Base-by-base conservation (phyloP, 164 flowering plant species). In the Vitis rotundifolia region DNA sequence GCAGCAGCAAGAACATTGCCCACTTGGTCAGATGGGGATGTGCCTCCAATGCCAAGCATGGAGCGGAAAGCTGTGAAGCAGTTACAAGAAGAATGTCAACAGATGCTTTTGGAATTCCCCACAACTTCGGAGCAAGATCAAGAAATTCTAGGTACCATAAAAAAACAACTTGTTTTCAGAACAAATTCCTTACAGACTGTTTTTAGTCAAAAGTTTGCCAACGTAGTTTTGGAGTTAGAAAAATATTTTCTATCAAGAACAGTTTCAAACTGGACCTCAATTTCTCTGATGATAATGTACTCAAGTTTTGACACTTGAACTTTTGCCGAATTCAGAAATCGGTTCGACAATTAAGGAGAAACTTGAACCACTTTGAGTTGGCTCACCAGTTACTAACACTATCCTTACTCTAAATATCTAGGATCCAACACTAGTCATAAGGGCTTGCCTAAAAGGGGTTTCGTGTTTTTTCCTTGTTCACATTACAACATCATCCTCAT, bases 1-100 rank as follows among this genome's bases (percentile, higher is more conserved):
- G 99, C 97, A 58, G 99, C 99, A 13, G 98, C 97, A 72, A 82
- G 98, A 81, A 85, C 98, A 55, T 68, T 91, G 78, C 98, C 98
- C 11, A 85, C 96, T 67, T 95, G 99, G 99, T 90, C 93, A 65
- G 97, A 92, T 63, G 85, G 96, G 59, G 99, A 91, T 78, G 71
- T 86, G 59, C 99, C 99, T 71, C 82, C 86, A 44, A 63, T 89
- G 18, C 99, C 98, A 62, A 95, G 96, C 64, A 6, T 56, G 49
- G 99, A 92, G 80, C 82, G 89, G 80, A 89, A 82, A 80, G 91
- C 98, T 59, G 96, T 78, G 18, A 89, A 76, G 78, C 86, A 85
- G 73, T 72, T 95, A 64, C 97, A 91, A 67, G 93, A 82, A 75
- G 97, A 95, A 85, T 95, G 99, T 81, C 89, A 76, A 56, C 78